Evolutionary conservation across 2,329 filamentous ascomycete species (phyloP).

Genomic region (Cercospora zeae-maydis): DNA sequence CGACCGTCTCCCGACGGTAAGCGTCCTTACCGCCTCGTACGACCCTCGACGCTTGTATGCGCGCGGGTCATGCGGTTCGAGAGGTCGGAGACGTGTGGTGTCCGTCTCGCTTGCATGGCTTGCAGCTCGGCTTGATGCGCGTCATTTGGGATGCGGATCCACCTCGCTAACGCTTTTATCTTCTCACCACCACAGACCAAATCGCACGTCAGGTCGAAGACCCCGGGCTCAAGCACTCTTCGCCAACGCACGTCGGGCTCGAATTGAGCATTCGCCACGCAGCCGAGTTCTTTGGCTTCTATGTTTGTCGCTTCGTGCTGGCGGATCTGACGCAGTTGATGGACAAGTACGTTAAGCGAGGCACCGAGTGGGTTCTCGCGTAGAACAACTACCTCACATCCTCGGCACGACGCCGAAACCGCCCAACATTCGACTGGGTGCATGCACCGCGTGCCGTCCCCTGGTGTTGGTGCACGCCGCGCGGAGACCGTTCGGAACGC

Average conservation of each 20-base stretch:
- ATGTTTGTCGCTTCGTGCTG: slow-evolving; percentile 91
- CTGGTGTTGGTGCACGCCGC: background rate
- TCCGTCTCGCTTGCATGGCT: slow-evolving; percentile 14
- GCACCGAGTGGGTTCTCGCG: slow-evolving; percentile 84
- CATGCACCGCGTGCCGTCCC: background rate
- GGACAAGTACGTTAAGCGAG: slow-evolving; percentile 95
- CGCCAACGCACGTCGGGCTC: slow-evolving; percentile 89
- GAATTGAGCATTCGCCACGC: slow-evolving; percentile 91
- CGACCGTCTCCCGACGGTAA: slow-evolving; percentile 4
- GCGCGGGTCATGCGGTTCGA: background rate
- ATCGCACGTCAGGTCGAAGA: slow-evolving; percentile 95
- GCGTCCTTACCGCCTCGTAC: slow-evolving; percentile 5
- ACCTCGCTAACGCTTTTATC: slow-evolving; percentile 13
- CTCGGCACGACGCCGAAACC: background rate
- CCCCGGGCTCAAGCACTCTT: slow-evolving; percentile 83
- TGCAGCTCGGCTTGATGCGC: slow-evolving; percentile 15
- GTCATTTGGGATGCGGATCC: slow-evolving; percentile 6
- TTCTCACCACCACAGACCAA: slow-evolving; percentile 62
- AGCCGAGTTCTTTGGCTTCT: slow-evolving; percentile 96
- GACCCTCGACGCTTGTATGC: background rate
- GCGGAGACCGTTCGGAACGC: background rate
- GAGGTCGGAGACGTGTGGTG: background rate
- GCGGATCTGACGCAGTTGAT: slow-evolving; percentile 77
- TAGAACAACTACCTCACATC: slow-evolving; percentile 32
- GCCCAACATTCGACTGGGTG: no score